Percentiles rank a stretch among this genome's conserved stretches.
Evolutionary conservation across 2,329 filamentous ascomycete genomes (phyloP).

Genomic region (Colletotrichum spinosum): DNA sequence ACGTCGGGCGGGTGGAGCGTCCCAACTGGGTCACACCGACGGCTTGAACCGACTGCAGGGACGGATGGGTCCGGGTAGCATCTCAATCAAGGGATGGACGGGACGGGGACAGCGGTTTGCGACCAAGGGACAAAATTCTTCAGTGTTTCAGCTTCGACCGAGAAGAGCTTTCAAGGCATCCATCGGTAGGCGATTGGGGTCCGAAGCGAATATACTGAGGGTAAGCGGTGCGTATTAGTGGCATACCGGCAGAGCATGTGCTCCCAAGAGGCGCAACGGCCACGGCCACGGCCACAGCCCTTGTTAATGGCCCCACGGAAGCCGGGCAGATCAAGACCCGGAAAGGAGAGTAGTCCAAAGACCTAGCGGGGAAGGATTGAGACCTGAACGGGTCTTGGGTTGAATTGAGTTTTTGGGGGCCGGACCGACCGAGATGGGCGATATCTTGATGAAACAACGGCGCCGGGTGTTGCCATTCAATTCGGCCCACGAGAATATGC

Average conservation of each 20-base stretch:
- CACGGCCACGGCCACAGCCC: conserved; percentile 27
- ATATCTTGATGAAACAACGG: conserved; percentile 25
- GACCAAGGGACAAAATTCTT: conserved; percentile 30
- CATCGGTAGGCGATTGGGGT: conserved; percentile 20
- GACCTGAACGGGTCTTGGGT: conserved; percentile 14
- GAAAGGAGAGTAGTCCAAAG: conserved; percentile 11
- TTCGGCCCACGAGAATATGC: background rate
- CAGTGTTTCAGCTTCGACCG: conserved; percentile 33
- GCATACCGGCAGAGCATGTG: conserved; percentile 24
- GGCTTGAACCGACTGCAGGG: conserved; percentile 35
- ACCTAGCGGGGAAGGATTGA: conserved; percentile 6
- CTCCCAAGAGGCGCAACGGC: background rate
- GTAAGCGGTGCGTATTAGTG: conserved; percentile 1
- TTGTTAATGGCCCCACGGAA: conserved; percentile 21
- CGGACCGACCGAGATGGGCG: conserved; percentile 34
- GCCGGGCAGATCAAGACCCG: conserved; percentile 23
- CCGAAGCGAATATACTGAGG: conserved; percentile 7
- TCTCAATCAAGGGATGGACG: conserved; percentile 21
- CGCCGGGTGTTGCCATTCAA: background rate
- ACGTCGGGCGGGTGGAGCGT: conserved; percentile 6
- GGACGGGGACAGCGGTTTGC: conserved; percentile 25
- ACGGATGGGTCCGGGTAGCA: conserved; percentile 23
- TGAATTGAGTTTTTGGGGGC: conserved; percentile 26
- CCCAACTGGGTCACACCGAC: conserved; percentile 34
- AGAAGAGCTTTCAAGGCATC: background rate